A percentile compares a stretch with the other conserved stretches of the same genome.
These are phyloP conservation scores for Tuber aestivum DNA, from an alignment of 495 filamentous ascomycete genomes.

Conservation along the genomic window DNA sequence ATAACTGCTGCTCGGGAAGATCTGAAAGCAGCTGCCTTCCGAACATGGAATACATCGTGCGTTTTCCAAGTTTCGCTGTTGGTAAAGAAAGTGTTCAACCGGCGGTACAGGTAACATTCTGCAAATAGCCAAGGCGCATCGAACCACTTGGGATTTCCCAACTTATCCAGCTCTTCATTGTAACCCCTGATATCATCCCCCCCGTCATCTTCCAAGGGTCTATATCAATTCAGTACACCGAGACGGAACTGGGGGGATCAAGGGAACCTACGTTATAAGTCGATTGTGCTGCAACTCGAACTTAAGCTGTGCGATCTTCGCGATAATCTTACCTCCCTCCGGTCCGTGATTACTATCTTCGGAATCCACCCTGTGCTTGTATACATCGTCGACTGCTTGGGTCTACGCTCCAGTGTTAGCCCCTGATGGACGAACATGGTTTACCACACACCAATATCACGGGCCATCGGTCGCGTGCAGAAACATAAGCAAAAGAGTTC, in stretches of 20 bases:
- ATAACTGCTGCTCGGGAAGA: constrained; percentile 88
- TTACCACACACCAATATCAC: constrained; percentile 69
- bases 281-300: constrained; percentile 93
- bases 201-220: constrained; percentile 77
- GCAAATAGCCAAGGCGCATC: constrained; percentile 77
- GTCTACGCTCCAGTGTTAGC: constrained; percentile 54
- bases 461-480: constrained; percentile 82
- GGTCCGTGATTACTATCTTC: constrained; percentile 57
- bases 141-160: constrained; percentile 74
- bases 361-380: constrained; percentile 62
- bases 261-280: constrained; percentile 61
- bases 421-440: neutral
- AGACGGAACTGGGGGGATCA: neutral
- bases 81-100: constrained; percentile 14
- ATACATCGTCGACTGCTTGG: constrained; percentile 86
- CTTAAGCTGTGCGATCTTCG: constrained; percentile 74
- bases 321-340: constrained; percentile 82
- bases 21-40: constrained; percentile 88
- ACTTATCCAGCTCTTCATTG: constrained; percentile 73
- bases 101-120: constrained; percentile 91
- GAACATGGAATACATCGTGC: constrained; percentile 85
- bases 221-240: constrained; percentile 40
- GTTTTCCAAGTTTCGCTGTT: constrained; percentile 73
- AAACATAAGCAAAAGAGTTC: constrained; percentile 78
- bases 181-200: constrained; percentile 69